Evolutionary conservation across 805 yeast genomes (phyloP), one percentile per base, ranked within the genome.

Genomic region (Pichia exigua): DNA sequence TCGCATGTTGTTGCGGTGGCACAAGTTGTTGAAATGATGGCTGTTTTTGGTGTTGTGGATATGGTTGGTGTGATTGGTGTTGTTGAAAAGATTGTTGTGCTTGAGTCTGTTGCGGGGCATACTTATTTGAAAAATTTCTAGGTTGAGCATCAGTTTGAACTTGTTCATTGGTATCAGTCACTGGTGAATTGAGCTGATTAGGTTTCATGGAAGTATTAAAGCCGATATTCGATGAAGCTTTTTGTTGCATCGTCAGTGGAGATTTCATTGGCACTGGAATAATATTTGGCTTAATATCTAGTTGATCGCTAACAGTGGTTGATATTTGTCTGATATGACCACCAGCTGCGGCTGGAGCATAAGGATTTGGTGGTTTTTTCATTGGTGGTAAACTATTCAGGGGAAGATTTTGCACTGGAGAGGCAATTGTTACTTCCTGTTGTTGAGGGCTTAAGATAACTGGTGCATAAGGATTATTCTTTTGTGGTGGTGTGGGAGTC

Each of bases 381-480:
- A 44, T 3, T n/a, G 41, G 40, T 10, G 48, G 52, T 10, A 45
- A 10, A 24, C 7, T 42, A 26, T 26, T 18, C 4, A 20, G 4
- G 15, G 12, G 2, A 22, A 43, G 2, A 20, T 24, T 42, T 13
- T 46, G 38, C 15, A 44, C 6, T 30, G 13, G 47, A 3, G 51
- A 41, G 2, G 28, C 21, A 27, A 32, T 28, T 8, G 52, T 22
- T 12, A 57, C 55, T 46, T 61, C 57, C 11, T 35, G 39, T 10
- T 17, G 39, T n/a, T 35, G 44, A 12, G n/a, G 20, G 28, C 10
- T 22, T 5, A 20, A 42, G 4, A 13, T 22, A 6, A 17, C 32
- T n/a, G 27, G 30, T 12, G 66, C 65, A 53, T 69, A 70, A 22
- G 73, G 72, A 48, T 69, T 72, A 3, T 59, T 56, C 12, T 63